Conservation (phyloP, 1,139 yeast species). For the Suhomyces kunorum region DNA sequence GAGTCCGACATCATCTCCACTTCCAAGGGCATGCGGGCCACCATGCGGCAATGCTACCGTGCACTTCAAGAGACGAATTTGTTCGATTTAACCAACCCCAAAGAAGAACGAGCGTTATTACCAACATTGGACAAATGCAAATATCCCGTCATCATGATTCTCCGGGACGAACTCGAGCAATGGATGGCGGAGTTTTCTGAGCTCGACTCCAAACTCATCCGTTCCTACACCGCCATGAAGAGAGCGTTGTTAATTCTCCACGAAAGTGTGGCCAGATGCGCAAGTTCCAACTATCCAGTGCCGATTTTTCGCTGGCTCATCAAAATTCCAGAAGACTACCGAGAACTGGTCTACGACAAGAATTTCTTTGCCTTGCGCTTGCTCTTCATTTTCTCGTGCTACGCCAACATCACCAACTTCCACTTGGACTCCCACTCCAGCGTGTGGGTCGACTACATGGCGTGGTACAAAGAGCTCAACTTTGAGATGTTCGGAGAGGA, state of each 20-base stretch:
- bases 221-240: conserved; percentile 5
- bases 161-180: conserved; percentile 16
- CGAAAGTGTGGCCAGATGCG: conserved; percentile 18
- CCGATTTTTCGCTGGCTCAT: conserved; percentile 34
- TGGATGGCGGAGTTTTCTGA: conserved; percentile 9
- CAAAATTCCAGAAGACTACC: conserved; percentile 20
- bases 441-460: conserved; percentile 32
- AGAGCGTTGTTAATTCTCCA: conserved; percentile 18
- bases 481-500: conserved; percentile 16
- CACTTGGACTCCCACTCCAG: conserved; percentile 22
- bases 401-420: conserved; percentile 25
- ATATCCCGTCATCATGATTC: conserved; percentile 22
- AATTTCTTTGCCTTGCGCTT: conserved; percentile 29
- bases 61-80: background rate
- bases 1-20: conserved; percentile 26
- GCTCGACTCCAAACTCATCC: conserved; percentile 15
- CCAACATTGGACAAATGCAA: conserved; percentile 1
- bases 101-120: background rate
- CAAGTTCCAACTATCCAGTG: conserved; percentile 25
- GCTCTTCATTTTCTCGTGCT: conserved; percentile 25
- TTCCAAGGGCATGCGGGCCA: conserved; percentile 21
- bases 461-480: conserved; percentile 25
- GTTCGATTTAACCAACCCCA: background rate
- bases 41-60: conserved; percentile 5
- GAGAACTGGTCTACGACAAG: conserved; percentile 22